phyloP scores from a whole-genome alignment of 352 stramenopile species.

The Phytophthora nicotianae region DNA sequence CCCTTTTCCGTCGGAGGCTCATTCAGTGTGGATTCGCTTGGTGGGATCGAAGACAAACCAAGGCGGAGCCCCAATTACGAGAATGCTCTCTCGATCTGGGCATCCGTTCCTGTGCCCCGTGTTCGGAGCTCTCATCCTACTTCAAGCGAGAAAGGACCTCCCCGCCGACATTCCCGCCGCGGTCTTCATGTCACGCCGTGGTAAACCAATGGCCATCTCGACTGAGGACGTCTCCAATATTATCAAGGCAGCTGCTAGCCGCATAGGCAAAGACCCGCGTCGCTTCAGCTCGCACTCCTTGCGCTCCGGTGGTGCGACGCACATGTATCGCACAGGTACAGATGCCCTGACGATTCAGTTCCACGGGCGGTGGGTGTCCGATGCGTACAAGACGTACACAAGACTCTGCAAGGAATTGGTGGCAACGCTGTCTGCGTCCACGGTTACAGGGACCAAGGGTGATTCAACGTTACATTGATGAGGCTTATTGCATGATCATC shows the following conservation, averaged over 20 bases:
- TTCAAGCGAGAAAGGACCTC: background rate
- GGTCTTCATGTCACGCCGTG: background rate
- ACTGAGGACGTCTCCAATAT: background rate
- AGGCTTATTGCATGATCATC: background rate
- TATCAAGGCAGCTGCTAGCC: background rate
- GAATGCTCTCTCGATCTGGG: background rate
- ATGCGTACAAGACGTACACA: background rate
- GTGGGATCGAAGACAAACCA: background rate
- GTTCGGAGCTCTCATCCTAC: background rate
- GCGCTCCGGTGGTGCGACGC: background rate
- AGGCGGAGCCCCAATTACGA: background rate
- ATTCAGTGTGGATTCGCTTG: background rate
- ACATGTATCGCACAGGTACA: background rate
- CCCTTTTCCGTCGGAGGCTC: background rate
- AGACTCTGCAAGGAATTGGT: background rate
- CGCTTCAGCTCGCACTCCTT: background rate
- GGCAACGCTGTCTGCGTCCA: background rate
- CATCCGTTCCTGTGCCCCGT: background rate
- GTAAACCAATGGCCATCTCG: background rate
- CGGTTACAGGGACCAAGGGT: background rate
- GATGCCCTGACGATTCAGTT: background rate
- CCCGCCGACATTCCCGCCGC: background rate
- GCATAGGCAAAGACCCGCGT: background rate
- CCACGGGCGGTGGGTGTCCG: background rate
- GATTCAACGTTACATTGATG: background rate